These are phyloP conservation scores for Alectoria sarmentosa DNA, from an alignment of 495 filamentous ascomycete genomes.

Conservation along the genomic window DNA sequence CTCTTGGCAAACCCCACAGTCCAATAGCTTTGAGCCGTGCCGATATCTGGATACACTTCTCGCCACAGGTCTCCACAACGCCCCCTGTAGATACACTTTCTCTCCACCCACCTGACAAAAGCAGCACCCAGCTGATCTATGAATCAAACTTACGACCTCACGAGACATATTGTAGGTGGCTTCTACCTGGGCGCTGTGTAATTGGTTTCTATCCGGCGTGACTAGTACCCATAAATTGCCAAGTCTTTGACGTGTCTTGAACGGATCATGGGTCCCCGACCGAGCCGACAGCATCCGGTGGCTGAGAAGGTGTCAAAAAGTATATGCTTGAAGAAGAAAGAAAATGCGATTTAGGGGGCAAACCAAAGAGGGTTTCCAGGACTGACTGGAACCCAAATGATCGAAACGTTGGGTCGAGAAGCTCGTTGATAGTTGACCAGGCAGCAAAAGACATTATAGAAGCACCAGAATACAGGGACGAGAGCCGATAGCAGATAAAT, in stretches of 20 bases:
- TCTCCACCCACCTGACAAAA: too few relatives aligned
- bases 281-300: neutral
- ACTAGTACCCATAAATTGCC: neutral
- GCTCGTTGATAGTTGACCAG: slow-evolving; percentile 12
- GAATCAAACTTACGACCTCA: neutral
- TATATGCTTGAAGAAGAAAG: neutral
- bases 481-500: too few relatives aligned
- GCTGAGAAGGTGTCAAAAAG: neutral
- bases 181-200: neutral
- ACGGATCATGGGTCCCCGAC: neutral
- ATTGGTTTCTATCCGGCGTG: neutral
- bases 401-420: neutral
- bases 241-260: neutral
- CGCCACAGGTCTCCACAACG: too few relatives aligned
- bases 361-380: slow-evolving; percentile 31
- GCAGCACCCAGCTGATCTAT: too few relatives aligned
- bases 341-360: slow-evolving; percentile 18
- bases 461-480: neutral
- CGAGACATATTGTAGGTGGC: neutral
- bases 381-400: slow-evolving; percentile 28
- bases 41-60: too few relatives aligned
- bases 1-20: too few relatives aligned
- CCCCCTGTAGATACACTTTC: too few relatives aligned
- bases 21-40: too few relatives aligned
- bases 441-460: neutral